phyloP scores from a whole-genome alignment of 2,329 filamentous ascomycete species.

The Hypoxylon sp. region DNA sequence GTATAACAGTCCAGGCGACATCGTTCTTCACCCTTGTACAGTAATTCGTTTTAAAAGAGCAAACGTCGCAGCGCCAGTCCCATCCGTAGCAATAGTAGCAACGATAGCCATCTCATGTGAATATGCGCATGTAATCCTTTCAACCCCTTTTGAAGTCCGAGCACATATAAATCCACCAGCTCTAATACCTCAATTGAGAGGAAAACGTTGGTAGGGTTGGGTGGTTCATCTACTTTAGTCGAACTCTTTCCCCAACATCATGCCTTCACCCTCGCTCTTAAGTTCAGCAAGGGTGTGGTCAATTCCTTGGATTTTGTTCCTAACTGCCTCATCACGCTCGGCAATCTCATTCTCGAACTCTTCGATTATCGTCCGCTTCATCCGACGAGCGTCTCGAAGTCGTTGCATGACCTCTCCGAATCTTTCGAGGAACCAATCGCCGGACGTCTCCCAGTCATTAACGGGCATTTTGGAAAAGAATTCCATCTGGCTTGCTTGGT shows the following conservation, averaged over 20 bases:
- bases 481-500: constrained; percentile 59
- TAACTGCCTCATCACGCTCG: constrained; percentile 67
- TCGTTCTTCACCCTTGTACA: constrained; percentile 11
- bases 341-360: constrained; percentile 70
- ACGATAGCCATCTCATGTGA: constrained; percentile 17
- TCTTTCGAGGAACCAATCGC: constrained; percentile 72
- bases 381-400: constrained; percentile 64
- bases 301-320: constrained; percentile 67
- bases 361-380: constrained; percentile 65
- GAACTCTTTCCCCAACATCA: constrained; percentile 60
- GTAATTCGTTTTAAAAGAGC: constrained; percentile 6
- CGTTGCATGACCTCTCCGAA: constrained; percentile 66
- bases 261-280: constrained; percentile 69
- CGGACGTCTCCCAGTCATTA: constrained; percentile 71
- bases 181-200: constrained; percentile 8
- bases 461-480: constrained; percentile 69
- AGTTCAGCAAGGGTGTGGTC: constrained; percentile 68
- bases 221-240: constrained; percentile 48
- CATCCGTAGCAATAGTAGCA: constrained; percentile 30
- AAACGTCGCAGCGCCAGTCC: constrained; percentile 23
- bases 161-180: constrained; percentile 21
- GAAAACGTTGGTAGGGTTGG: constrained; percentile 14
- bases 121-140: constrained; percentile 14
- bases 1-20: constrained; percentile 17
- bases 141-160: constrained; percentile 11